Evolutionary conservation across 2,329 filamentous ascomycete genomes (phyloP).

Genomic region (Acrocalymma vagum): DNA sequence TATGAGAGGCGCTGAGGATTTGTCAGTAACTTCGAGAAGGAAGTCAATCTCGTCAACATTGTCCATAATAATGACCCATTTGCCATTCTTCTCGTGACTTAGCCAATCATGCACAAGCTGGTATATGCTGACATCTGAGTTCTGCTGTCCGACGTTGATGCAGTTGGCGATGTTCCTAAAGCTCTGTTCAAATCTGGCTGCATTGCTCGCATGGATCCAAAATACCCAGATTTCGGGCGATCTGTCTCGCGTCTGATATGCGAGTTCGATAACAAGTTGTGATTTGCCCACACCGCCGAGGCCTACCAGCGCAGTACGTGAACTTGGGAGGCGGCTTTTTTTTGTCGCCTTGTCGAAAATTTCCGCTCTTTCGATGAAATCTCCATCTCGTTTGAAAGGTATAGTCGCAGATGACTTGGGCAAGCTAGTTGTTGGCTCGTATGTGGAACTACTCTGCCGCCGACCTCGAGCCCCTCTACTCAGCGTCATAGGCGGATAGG

Average conservation of each 20-base stretch:
- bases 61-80: constrained; percentile 21
- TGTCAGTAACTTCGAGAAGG: constrained; percentile 1
- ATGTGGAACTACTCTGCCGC: too few species aligned
- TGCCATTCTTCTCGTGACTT: constrained; percentile 12
- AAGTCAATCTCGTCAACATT: constrained; percentile 17
- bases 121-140: constrained; percentile 14
- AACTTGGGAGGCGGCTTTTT: constrained; percentile 42
- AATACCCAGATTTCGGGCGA: constrained; percentile 14
- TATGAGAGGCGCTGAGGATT: too few species aligned
- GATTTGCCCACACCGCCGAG: constrained; percentile 31
- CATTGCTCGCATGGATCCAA: constrained; percentile 20
- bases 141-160: constrained; percentile 9
- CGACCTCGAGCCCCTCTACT: too few species aligned
- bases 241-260: constrained; percentile 8
- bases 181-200: constrained; percentile 16
- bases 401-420: too few species aligned
- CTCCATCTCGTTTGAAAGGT: constrained; percentile 34
- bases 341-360: constrained; percentile 31
- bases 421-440: too few species aligned
- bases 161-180: constrained; percentile 18
- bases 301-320: constrained; percentile 39
- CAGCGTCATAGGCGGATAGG: too few species aligned
- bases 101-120: constrained; percentile 16
- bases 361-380: constrained; percentile 35
- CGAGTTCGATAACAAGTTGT: constrained; percentile 16